phyloP scores from a whole-genome alignment of 2,329 filamentous ascomycete genomes.

The Berkeleyomyces rouxiae region DNA sequence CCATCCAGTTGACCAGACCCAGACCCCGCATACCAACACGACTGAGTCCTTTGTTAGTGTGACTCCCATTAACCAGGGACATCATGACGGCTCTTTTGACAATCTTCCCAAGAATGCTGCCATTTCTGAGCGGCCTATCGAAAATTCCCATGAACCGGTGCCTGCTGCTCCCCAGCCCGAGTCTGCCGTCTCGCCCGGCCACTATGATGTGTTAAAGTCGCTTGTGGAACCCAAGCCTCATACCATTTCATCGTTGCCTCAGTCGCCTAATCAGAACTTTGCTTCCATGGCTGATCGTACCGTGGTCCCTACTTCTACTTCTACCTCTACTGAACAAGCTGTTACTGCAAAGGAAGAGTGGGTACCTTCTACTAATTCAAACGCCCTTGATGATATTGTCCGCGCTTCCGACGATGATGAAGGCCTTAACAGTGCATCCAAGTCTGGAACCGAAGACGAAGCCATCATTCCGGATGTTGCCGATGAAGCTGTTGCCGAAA shows the following conservation, averaged over 20 bases:
- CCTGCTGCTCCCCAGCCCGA: slow-evolving; percentile 2
- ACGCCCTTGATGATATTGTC: neutral
- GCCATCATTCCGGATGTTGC: neutral
- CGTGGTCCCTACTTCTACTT: neutral
- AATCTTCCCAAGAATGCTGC: neutral
- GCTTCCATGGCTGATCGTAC: neutral
- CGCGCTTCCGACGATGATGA: slow-evolving; percentile 15
- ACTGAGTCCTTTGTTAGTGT: slow-evolving; percentile 11
- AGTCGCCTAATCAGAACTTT: slow-evolving; percentile 1
- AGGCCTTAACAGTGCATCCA: slow-evolving; percentile 3
- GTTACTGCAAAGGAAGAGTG: slow-evolving; percentile 3
- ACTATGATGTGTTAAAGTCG: slow-evolving; percentile 4
- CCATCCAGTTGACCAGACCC: slow-evolving; percentile 24
- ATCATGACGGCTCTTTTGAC: slow-evolving; percentile 1
- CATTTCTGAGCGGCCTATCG: slow-evolving; percentile 1
- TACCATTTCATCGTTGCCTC: slow-evolving; percentile 1
- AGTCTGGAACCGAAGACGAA: slow-evolving; percentile 8
- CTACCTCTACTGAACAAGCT: neutral
- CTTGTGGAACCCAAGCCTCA: slow-evolving; percentile 13
- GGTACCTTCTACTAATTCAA: neutral
- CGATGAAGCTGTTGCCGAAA: slow-evolving; percentile 45
- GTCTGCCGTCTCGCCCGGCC: neutral
- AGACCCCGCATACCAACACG: slow-evolving; percentile 12
- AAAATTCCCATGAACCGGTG: neutral
- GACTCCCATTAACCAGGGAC: slow-evolving; percentile 13